These are phyloP conservation scores for Mycena chlorophos DNA, from an alignment of 768 basidiomycete genomes.

Conservation along the genomic window DNA sequence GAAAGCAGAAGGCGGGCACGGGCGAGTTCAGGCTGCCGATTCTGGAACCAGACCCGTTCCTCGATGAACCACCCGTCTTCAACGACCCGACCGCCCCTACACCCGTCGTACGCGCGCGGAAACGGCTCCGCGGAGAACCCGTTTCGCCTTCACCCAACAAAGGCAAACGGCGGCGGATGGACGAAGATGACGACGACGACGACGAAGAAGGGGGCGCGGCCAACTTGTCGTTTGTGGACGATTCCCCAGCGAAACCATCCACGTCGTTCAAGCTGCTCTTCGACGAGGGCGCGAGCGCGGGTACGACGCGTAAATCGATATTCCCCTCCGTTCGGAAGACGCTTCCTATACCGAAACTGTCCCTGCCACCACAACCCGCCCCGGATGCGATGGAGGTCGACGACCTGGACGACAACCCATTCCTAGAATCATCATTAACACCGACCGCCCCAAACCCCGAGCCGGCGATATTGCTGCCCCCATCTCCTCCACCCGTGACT, in stretches of 20 bases:
- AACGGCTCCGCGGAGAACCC: slow-evolving; percentile 78
- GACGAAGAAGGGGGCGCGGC: slow-evolving; percentile 29
- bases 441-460: slow-evolving; percentile 19
- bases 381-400: slow-evolving; percentile 19
- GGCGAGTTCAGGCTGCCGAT: slow-evolving; percentile 19
- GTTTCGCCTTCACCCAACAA: slow-evolving; percentile 83
- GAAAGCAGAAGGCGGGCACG: slow-evolving; percentile 42
- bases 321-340: slow-evolving; percentile 15
- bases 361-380: background rate
- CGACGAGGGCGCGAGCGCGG: slow-evolving; percentile 42
- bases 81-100: slow-evolving; percentile 30
- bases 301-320: too few species aligned
- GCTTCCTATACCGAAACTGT: too few species aligned
- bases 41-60: slow-evolving; percentile 23
- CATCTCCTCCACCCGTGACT: slow-evolving; percentile 62
- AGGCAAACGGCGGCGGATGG: slow-evolving; percentile 65
- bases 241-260: slow-evolving; percentile 69
- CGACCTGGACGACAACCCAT: slow-evolving; percentile 7
- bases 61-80: too few species aligned
- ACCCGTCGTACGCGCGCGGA: slow-evolving; percentile 65
- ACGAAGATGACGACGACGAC: slow-evolving; percentile 39
- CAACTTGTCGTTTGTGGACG: slow-evolving; percentile 57
- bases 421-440: slow-evolving; percentile 16
- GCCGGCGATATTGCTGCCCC: slow-evolving; percentile 52
- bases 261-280: slow-evolving; percentile 67